Evolutionary conservation across 306 rosid species (phyloP).

Genomic region (Prunus armeniaca): DNA sequence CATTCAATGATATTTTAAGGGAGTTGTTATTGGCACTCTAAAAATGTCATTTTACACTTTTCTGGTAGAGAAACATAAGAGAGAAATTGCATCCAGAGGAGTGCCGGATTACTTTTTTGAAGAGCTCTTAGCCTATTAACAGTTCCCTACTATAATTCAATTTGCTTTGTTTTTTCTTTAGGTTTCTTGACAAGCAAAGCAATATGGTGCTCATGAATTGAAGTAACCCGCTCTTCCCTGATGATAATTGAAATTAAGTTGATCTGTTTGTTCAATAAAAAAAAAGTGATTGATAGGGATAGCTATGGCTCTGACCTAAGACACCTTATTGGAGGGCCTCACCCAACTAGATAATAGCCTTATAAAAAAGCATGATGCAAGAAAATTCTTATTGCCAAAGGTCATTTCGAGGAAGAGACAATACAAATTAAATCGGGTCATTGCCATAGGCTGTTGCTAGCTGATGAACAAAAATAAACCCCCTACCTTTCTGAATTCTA

Average conservation of each 20-base stretch:
- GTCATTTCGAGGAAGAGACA: background rate
- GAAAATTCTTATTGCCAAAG: background rate
- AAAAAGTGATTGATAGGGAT: background rate
- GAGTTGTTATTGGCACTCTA: too few species aligned
- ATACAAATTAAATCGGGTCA: background rate
- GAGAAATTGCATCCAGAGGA: too few species aligned
- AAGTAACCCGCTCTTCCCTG: background rate
- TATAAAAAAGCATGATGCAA: constrained; percentile 2
- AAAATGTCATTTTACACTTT: too few species aligned
- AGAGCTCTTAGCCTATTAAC: too few species aligned
- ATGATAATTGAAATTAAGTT: too few species aligned
- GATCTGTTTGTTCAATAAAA: background rate
- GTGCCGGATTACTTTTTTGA: too few species aligned
- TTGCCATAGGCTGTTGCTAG: background rate
- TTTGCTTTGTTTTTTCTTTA: too few species aligned
- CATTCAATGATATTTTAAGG: too few species aligned
- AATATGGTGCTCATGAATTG: background rate
- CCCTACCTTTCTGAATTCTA: constrained; percentile 19
- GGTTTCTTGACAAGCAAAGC: too few species aligned
- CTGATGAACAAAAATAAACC: constrained; percentile 26
- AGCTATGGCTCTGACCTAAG: background rate
- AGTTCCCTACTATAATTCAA: too few species aligned
- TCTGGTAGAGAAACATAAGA: too few species aligned
- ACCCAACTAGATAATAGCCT: background rate
- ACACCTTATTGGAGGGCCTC: background rate